Base-by-base conservation (phyloP, 192 early-diverging fungal species). In the Coemansia sp. region DNA sequence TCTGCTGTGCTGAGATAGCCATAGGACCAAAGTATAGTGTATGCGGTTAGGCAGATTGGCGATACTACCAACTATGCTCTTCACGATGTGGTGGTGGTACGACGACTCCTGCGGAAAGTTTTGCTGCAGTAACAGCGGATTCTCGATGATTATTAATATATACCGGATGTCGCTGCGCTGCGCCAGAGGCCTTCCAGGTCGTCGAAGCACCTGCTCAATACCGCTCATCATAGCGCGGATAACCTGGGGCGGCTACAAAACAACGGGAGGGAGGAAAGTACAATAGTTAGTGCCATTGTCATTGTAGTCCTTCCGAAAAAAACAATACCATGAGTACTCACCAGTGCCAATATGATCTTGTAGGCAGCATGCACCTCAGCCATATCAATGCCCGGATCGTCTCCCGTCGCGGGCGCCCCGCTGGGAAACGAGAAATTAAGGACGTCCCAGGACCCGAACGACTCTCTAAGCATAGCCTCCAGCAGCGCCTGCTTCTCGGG, bases 21-120 rank as follows among this genome's bases (percentile, higher is more conserved):
- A 95, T 65, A 89, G 88, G 10, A 94, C 93, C 37, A 98, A 75
- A 39, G 87, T 87, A 66, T 96, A 91, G 80, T 96, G 95, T n/a
- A 94, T 84, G 53, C 90, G 86, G 67, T 93, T 93, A 31, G 88
- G 86, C 7, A 98, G 81, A 60, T 92, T 93, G 40, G 93, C 93
- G 44, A 95, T 64, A 21, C 92, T 81, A 51, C 94, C 94, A 45
- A 95, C 86, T 7, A 91, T 80, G 19, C 93, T 87, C 68, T 93
- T 91, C 29, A 91, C 73, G 24, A 98, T 85, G 64, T 93, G 89
- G 74, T 96, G 94, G 75, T 95, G 92, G 68, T 93, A 92, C 59
- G 87, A 83, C 6, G 90, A 84, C 68, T 97, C 95, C 59, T 90
- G 86, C 6, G 85, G 85, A 42, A 87, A 93, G 54, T 83, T 88